A percentile compares a stretch with the other conserved stretches of the same genome.
These are phyloP conservation scores for Malassezia sympodialis DNA, from an alignment of 1,284 basidiomycete species.

Conservation along the genomic window DNA sequence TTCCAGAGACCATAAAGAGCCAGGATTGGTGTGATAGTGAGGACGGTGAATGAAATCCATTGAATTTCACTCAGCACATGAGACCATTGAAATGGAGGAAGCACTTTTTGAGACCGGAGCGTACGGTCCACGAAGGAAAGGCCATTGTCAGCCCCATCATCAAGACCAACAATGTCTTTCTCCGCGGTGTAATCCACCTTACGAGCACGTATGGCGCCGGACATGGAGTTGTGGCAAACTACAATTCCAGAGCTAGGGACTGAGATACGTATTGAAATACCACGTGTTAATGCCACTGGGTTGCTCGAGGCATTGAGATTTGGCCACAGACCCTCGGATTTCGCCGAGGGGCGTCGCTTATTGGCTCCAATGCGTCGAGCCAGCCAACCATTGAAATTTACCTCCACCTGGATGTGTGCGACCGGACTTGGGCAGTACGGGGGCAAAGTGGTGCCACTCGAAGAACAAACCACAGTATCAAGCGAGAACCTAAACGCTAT, in stretches of 20 bases:
- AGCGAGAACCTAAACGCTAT: too few species aligned
- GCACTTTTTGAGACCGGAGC: slow-evolving; percentile 29
- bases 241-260: background rate
- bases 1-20: slow-evolving; percentile 39
- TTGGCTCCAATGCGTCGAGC: background rate
- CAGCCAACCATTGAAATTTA: background rate
- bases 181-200: slow-evolving; percentile 1
- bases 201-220: background rate
- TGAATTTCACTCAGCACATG: slow-evolving; percentile 44
- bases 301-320: background rate
- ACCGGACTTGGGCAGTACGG: background rate
- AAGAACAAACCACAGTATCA: background rate
- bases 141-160: background rate
- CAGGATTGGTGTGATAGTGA: slow-evolving; percentile 36
- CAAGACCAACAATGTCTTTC: background rate
- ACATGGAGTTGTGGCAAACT: background rate
- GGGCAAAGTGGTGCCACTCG: background rate
- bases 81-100: slow-evolving; percentile 38
- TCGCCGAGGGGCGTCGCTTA: background rate
- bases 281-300: background rate
- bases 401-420: background rate
- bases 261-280: background rate
- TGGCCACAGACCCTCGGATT: background rate
- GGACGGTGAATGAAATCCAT: slow-evolving; percentile 43
- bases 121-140: slow-evolving; percentile 10